Evolutionary conservation across 2,329 filamentous ascomycete species (phyloP).

Genomic region (Pseudodiploospora longispora): DNA sequence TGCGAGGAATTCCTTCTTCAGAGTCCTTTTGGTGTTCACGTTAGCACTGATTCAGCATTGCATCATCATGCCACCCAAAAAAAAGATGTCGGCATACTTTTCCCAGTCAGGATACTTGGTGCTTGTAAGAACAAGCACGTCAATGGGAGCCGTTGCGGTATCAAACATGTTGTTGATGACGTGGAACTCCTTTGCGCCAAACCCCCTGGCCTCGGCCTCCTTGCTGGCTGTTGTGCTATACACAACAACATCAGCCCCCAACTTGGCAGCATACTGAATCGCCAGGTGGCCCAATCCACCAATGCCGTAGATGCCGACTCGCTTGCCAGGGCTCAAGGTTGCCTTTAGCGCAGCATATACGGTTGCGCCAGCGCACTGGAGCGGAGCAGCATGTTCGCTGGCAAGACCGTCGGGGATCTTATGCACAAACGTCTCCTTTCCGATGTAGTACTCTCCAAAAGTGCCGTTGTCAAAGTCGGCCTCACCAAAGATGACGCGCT

Average conservation of each 20-base stretch:
- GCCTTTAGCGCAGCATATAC: slow-evolving; percentile 51
- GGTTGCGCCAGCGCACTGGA: slow-evolving; percentile 64
- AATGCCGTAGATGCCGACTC: slow-evolving; percentile 46
- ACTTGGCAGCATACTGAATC: slow-evolving; percentile 42
- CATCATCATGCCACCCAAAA: neutral
- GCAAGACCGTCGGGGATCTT: slow-evolving; percentile 34
- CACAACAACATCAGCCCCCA: slow-evolving; percentile 58
- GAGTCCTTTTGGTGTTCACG: too few species aligned
- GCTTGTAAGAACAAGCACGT: neutral
- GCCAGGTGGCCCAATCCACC: slow-evolving; percentile 27
- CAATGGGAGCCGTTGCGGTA: neutral
- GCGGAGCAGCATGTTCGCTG: slow-evolving; percentile 43
- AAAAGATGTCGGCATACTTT: neutral
- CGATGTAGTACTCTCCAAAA: slow-evolving; percentile 25
- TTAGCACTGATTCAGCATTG: neutral
- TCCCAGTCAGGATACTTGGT: neutral
- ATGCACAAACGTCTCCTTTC: slow-evolving; percentile 30
- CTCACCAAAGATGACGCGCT: slow-evolving; percentile 8
- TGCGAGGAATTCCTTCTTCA: neutral
- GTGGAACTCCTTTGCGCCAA: slow-evolving; percentile 23
- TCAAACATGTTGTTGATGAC: neutral
- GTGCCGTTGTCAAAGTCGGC: slow-evolving; percentile 23
- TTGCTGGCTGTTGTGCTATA: slow-evolving; percentile 55
- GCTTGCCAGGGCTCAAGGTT: slow-evolving; percentile 46
- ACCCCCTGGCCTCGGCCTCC: slow-evolving; percentile 29